Evolutionary conservation across 805 yeast genomes (phyloP), one percentile per base, ranked within the genome.

Genomic region (Ogataea wickerhamii): DNA sequence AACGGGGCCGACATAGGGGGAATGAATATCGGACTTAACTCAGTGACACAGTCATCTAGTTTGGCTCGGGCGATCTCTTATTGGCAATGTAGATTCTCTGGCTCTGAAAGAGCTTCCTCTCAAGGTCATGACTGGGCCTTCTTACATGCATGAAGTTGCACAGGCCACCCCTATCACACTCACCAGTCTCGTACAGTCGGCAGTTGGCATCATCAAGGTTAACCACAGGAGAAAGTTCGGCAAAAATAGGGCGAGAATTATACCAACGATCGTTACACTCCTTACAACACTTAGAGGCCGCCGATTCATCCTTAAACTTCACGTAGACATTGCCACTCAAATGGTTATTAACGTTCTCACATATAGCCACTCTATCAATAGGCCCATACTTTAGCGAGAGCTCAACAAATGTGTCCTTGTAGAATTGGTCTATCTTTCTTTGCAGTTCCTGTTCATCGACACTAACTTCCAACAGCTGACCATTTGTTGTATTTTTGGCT

Each of bases 111-210:
- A 55, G 31, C 6, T 32, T 47, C 19, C 47, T 41, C 24, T 49
- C 51, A 4, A 56, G 28, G 4, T 22, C 37, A 5, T 53, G 52
- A 2, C 74, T 55, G 0, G 94, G 87, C 26, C 70, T 61, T 49
- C 80, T 69, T 3, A 81, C 71, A 59, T 89, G 98, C 74, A 87
- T 82, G 60, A 85, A 88, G 60, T 89, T 89, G 62, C 98, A 89
- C 52, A 75, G 73, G 22, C 80, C 84, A 2, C 88, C 91, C 55
- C 97, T 72, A n/a, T 71, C 74, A 56, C 98, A 89, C 11, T 64
- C 65, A 18, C 69, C 61, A 2, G 68, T 61, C 26, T 80, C 86
- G 53, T 82, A 81, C 29, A 82, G 82, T 28, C 86, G 68, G 55
- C 98, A 89, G 38, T 76, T 70, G 10, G 94, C 83, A 38, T 82